These are phyloP conservation scores for Brassica hybrid DNA, from an alignment of 441 rosid genomes.

Conservation along the genomic window DNA sequence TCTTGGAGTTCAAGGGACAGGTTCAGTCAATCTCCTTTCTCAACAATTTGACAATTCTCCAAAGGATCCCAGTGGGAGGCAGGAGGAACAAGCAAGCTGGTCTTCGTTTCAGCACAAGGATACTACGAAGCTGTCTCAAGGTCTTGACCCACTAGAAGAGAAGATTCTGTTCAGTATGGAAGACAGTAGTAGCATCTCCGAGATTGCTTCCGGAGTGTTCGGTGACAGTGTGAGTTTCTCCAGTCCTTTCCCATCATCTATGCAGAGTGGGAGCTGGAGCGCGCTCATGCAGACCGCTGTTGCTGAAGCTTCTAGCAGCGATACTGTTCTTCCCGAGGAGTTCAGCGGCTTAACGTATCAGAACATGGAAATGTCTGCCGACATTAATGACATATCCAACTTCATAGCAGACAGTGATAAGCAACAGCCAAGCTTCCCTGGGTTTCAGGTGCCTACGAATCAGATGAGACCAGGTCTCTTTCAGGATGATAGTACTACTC, in stretches of 20 bases:
- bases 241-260: slow-evolving; percentile 52
- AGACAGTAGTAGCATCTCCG: slow-evolving; percentile 49
- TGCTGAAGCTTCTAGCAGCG: slow-evolving; percentile 69
- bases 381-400: slow-evolving; percentile 50
- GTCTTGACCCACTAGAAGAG: slow-evolving; percentile 67
- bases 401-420: slow-evolving; percentile 52
- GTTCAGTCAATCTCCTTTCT: slow-evolving; percentile 41
- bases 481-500: slow-evolving; percentile 46
- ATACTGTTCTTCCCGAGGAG: slow-evolving; percentile 62
- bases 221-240: slow-evolving; percentile 43
- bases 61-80: slow-evolving; percentile 45
- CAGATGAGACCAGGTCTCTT: slow-evolving; percentile 44
- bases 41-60: slow-evolving; percentile 41
- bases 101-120: slow-evolving; percentile 48
- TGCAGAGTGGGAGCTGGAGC: slow-evolving; percentile 80
- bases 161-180: slow-evolving; percentile 59
- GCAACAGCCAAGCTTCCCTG: slow-evolving; percentile 54
- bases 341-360: slow-evolving; percentile 67
- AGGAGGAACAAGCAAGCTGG: slow-evolving; percentile 47
- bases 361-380: slow-evolving; percentile 53
- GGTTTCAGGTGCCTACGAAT: slow-evolving; percentile 52
- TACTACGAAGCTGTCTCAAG: slow-evolving; percentile 42
- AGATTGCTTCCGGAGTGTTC: slow-evolving; percentile 46
- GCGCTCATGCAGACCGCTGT: slow-evolving; percentile 75
- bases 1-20: slow-evolving; percentile 47